Evolutionary conservation across 352 stramenopile genomes (phyloP).

Genomic region (Phytophthora sansomeana): DNA sequence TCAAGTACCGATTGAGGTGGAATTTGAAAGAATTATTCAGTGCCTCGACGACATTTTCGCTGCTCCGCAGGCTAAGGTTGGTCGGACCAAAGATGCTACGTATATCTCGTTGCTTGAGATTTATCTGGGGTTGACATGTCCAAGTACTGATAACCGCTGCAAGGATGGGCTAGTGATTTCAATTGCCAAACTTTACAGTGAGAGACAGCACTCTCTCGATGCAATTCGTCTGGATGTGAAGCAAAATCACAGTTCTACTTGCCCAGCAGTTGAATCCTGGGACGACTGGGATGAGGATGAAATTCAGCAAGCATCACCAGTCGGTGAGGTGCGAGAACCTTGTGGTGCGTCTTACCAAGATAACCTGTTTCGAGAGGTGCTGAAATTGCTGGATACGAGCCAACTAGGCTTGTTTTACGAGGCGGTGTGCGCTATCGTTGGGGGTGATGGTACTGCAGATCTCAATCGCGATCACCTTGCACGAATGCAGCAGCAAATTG

Average conservation of each 20-base stretch:
- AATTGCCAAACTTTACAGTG: constrained; percentile 22
- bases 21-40: constrained; percentile 11
- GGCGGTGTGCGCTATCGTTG: neutral
- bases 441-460: neutral
- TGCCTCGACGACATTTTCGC: constrained; percentile 10
- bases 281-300: constrained; percentile 56
- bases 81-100: constrained; percentile 12
- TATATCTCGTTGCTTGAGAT: constrained; percentile 23
- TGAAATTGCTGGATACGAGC: constrained; percentile 11
- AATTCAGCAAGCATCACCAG: constrained; percentile 26
- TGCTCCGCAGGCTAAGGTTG: neutral
- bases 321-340: neutral
- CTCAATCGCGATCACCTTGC: constrained; percentile 16
- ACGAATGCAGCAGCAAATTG: constrained; percentile 36
- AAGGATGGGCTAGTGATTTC: constrained; percentile 1
- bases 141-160: neutral
- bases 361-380: constrained; percentile 14
- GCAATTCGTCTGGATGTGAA: constrained; percentile 8
- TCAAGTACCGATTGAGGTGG: constrained; percentile 10
- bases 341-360: neutral
- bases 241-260: neutral
- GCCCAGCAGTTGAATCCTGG: constrained; percentile 27
- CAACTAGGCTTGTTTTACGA: constrained; percentile 12
- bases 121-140: constrained; percentile 32
- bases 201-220: constrained; percentile 12